These are phyloP conservation scores for Tarenaya hassleriana DNA, from an alignment of 345 rosid genomes.

Conservation along the genomic window DNA sequence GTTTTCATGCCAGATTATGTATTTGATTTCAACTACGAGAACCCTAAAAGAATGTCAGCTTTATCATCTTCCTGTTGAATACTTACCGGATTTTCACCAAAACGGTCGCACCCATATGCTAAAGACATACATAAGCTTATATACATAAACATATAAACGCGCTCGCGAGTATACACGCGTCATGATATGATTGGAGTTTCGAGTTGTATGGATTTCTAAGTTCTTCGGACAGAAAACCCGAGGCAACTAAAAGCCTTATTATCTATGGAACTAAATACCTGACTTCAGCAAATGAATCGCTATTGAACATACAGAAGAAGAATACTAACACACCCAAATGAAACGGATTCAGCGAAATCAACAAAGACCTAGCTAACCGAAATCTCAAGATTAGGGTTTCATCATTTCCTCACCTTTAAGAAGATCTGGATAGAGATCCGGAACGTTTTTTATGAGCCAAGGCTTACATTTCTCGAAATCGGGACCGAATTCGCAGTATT, in stretches of 20 bases:
- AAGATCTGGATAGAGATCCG: constrained; percentile 83
- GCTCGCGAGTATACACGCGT: neutral
- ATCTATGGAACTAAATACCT: neutral
- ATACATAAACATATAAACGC: neutral
- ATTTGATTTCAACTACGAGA: neutral
- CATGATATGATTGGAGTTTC: neutral
- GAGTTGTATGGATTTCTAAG: neutral
- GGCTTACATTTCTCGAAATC: constrained; percentile 92
- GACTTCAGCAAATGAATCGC: no score
- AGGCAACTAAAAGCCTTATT: no score
- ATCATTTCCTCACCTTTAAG: constrained; percentile 40
- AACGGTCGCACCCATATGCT: no score
- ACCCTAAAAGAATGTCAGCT: neutral
- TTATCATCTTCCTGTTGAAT: neutral
- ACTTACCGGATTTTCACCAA: constrained; percentile 1
- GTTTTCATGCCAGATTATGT: neutral
- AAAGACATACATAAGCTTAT: no score
- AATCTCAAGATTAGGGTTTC: constrained; percentile 17
- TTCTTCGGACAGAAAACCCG: no score
- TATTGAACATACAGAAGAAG: no score
- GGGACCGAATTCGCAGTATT: constrained; percentile 94
- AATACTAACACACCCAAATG: constrained; percentile 1
- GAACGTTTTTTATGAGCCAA: constrained; percentile 77
- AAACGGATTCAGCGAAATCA: neutral
- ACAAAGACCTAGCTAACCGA: neutral